Evolutionary conservation across 352 stramenopile genomes (phyloP), one percentile per base, ranked within the genome.

Genomic region (Globisporangium spiculum): DNA sequence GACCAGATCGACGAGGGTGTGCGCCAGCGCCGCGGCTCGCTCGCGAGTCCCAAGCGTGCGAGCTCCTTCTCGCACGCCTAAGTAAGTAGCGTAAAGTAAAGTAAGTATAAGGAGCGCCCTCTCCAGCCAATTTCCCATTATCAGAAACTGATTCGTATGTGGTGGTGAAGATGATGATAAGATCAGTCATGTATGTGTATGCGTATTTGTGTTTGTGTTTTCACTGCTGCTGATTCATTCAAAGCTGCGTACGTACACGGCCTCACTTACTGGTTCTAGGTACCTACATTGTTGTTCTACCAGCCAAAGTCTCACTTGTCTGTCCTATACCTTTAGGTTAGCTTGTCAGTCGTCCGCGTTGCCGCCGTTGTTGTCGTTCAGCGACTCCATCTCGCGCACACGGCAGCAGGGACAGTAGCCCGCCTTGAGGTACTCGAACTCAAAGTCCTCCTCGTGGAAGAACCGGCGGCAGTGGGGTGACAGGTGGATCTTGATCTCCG

Each of bases 381-480:
- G 63, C 30, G 77, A 60, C 20, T 78, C 68, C 56, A 89, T 77
- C 63, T 94, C 84, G 18, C 71, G 26, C 4, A 91, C 67, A 38
- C 92, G 86, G 59, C 90, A 98, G 74, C 91, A 97, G n/a, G 91
- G 93, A 70, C 94, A 98, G 46, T 84, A 66, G 30, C 88, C 87
- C 7, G 88, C 78, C 63, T 89, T 93, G 26, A 98, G 79, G 67
- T 97, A 94, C 58, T 93, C 90, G 54, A 98, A 97, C 80, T 98
- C 96, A 69, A 98, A 98, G 75, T 98, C 93, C 73, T 98, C 90
- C 66, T 98, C 90, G 76, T 98, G 90, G 80, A 98, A 98, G 64
- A 98, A 98, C 53, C 85, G 83, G 56, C 93, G 89, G 73, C 94
- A 98, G 61, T 93, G 80, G 27, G 83, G 90, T 26, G 87, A 98